phyloP scores from a whole-genome alignment of 2,329 filamentous ascomycete genomes.

The Cladosporium phlei region DNA sequence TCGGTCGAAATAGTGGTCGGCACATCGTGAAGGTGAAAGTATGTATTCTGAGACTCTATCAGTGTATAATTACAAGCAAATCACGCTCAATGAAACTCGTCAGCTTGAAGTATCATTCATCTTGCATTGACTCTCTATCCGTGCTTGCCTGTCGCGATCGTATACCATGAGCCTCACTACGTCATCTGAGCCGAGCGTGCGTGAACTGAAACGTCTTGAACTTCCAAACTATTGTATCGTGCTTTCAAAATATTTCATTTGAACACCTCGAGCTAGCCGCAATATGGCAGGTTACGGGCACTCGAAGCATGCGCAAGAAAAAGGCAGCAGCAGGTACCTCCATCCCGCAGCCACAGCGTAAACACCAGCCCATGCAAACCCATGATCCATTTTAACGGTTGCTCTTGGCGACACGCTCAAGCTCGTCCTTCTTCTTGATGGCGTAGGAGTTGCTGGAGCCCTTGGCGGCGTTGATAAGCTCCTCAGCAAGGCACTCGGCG shows the following conservation, averaged over 20 bases:
- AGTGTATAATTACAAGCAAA: too few species aligned
- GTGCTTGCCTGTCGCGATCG: not conserved
- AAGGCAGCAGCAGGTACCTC: constrained; percentile 14
- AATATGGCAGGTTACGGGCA: constrained; percentile 13
- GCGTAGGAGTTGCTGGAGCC: constrained; percentile 99
- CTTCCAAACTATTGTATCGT: constrained; percentile 13
- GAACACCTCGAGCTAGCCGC: constrained; percentile 14
- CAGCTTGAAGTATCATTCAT: too few species aligned
- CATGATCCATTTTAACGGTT: constrained; percentile 76
- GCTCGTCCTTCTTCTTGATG: constrained; percentile 99
- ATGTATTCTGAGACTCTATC: too few species aligned
- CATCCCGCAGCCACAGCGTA: constrained; percentile 13
- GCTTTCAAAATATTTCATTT: constrained; percentile 15
- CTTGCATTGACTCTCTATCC: constrained; percentile 9
- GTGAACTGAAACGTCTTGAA: constrained; percentile 13
- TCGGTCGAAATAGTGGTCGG: too few species aligned
- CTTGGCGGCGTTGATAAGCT: constrained; percentile 99
- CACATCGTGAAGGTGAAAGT: too few species aligned
- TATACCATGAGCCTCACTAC: constrained; percentile 10
- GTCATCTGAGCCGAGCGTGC: constrained; percentile 9
- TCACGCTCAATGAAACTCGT: too few species aligned
- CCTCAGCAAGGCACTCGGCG: constrained; percentile 98
- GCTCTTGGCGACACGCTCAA: constrained; percentile 99
- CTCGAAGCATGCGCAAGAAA: constrained; percentile 14
- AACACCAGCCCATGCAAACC: constrained; percentile 17